These are phyloP conservation scores for Xylariaceae sp. DNA, from an alignment of 2,329 filamentous ascomycete species.

Conservation along the genomic window DNA sequence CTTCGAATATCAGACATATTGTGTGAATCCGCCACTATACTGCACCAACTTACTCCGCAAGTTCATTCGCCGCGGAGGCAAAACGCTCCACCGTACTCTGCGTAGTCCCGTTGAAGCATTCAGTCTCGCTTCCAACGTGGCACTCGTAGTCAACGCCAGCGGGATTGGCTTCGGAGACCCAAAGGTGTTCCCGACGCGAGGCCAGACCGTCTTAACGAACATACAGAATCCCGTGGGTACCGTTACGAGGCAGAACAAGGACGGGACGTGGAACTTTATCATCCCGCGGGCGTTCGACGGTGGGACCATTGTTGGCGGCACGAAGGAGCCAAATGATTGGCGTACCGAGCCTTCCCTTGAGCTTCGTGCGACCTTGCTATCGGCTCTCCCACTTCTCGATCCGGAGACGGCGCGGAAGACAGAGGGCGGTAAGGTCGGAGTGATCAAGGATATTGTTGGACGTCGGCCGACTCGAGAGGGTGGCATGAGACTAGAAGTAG, in stretches of 20 bases:
- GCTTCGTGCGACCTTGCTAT: not conserved
- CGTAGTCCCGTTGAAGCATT: too few relatives aligned
- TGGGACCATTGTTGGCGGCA: not conserved
- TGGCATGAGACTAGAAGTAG: not conserved
- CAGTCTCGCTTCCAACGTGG: too few relatives aligned
- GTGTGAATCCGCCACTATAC: too few relatives aligned
- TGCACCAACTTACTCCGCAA: too few relatives aligned
- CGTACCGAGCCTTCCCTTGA: not conserved
- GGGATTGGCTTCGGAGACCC: not conserved
- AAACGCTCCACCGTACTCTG: too few relatives aligned
- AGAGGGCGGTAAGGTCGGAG: not conserved
- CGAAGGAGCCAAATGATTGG: not conserved
- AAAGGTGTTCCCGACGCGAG: not conserved
- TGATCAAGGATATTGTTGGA: not conserved
- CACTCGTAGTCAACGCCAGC: too few relatives aligned
- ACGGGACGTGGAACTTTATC: not conserved
- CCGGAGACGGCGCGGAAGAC: too few relatives aligned
- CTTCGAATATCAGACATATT: too few relatives aligned
- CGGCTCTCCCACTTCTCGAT: too few relatives aligned
- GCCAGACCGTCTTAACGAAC: not conserved
- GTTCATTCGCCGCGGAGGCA: too few relatives aligned
- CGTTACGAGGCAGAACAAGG: not conserved
- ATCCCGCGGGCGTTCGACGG: not conserved
- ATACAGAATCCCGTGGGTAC: not conserved
- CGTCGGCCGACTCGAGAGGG: not conserved